Evolutionary conservation across 257 asterid species (phyloP), one percentile per base, ranked within the genome.

Genomic region (Nemophila menziesii): DNA sequence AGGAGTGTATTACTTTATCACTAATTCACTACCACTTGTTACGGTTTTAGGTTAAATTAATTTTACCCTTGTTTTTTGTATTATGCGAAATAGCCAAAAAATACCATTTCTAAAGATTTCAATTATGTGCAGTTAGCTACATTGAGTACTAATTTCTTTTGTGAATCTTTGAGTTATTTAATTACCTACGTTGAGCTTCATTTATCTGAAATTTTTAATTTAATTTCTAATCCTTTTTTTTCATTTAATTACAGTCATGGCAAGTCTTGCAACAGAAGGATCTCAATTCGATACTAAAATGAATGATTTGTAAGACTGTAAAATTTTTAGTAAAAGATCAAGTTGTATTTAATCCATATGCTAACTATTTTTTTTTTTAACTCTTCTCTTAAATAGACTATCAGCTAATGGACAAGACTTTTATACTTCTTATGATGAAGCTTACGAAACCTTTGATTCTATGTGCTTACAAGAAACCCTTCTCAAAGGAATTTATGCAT

Each of bases 401-500:
- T 38, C 64, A 1, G 12, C 68, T 44, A 72, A 69, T 11, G 69
- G 68, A 16, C 63, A 60, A 23, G 72, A 64, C 14, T 64, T 69
- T 46, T 69, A 64, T 46, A 65, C 76, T 39, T 54, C 71, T n/a
- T 69, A 64, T 27, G 72, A 69, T 60, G 76, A 69, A 26, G 76
- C 64, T 36, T 54, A 51, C 15, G 76, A 69, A 6, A 69, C 72
- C 51, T 69, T 69, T 43, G 76, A 69, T 42, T 23, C 69, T 27
- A 69, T 69, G 76, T 72, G 76, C 18, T 46, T 69, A 63, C 72
- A 56, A 54, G 76, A 69, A 46, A 64, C 64, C 55, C 76, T 69
- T 52, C 64, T 69, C 4, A 69, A 72, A 46, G 76, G 76, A 15
- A 60, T 69, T 40, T 69, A 69, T 60, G 77, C 77, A 53, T 69